Evolutionary conservation across 2,329 filamentous ascomycete species (phyloP).

Genomic region (Apiospora phragmitis): DNA sequence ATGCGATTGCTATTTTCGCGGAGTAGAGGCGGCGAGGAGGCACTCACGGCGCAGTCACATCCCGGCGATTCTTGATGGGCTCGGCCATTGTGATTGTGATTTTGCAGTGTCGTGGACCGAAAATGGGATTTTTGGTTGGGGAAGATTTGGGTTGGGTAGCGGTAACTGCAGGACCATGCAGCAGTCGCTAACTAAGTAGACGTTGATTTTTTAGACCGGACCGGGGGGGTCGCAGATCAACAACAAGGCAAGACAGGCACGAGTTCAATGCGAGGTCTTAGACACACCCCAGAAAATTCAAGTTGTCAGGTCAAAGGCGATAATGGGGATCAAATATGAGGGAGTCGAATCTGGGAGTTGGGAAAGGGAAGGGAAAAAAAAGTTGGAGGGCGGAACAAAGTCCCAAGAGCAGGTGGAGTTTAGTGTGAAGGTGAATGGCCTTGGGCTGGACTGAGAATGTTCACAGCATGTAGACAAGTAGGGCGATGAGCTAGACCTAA

Average conservation of each 20-base stretch:
- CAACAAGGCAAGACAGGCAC: slow-evolving; percentile 7
- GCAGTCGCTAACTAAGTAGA: slow-evolving; percentile 7
- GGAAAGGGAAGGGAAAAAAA: neutral
- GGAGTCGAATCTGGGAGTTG: neutral
- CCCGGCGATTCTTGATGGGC: slow-evolving; percentile 65
- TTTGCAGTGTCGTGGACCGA: slow-evolving; percentile 23
- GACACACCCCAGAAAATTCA: slow-evolving; percentile 5
- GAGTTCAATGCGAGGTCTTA: slow-evolving; percentile 3
- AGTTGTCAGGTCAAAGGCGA: slow-evolving; percentile 5
- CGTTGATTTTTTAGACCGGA: slow-evolving; percentile 4
- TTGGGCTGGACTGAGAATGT: slow-evolving; percentile 8
- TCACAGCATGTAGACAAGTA: slow-evolving; percentile 1
- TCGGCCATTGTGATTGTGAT: slow-evolving; percentile 54
- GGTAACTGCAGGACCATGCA: slow-evolving; percentile 8
- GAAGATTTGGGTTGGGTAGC: slow-evolving; percentile 12
- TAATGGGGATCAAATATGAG: slow-evolving; percentile 1
- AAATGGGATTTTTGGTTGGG: slow-evolving; percentile 22
- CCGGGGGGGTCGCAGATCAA: slow-evolving; percentile 10
- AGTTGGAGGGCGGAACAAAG: slow-evolving; percentile 8
- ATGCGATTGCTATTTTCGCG: neutral
- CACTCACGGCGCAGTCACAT: slow-evolving; percentile 60
- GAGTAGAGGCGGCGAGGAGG: slow-evolving; percentile 12
- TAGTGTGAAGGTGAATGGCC: slow-evolving; percentile 2
- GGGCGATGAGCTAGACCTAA: slow-evolving; percentile 11
- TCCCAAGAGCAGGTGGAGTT: slow-evolving; percentile 5